Conservation (phyloP, 2,329 filamentous ascomycete species). For the Cephalotrichum gorgonifer region DNA sequence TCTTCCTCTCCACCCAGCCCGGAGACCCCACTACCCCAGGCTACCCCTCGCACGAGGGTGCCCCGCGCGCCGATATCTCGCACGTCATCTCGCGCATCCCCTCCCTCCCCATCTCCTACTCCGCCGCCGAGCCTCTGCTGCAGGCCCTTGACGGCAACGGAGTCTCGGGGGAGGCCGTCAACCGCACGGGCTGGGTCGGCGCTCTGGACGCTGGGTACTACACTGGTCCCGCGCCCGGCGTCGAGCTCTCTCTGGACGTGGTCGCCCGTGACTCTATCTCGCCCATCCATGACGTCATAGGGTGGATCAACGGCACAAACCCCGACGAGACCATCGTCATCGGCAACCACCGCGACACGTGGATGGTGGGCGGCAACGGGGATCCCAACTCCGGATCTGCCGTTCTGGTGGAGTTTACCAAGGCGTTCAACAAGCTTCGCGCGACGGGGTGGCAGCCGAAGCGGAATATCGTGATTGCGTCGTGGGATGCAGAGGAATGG, state of each 20-base stretch:
- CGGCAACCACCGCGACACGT: conserved; percentile 75
- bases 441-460: conserved; percentile 70
- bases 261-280: conserved; percentile 60
- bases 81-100: conserved; percentile 63
- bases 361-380: conserved; percentile 75
- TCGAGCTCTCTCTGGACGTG: conserved; percentile 57
- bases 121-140: conserved; percentile 66
- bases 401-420: conserved; percentile 63
- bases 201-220: conserved; percentile 32
- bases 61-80: conserved; percentile 51
- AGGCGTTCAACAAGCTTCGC: conserved; percentile 59
- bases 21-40: conserved; percentile 73
- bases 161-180: conserved; percentile 55
- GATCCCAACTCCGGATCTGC: conserved; percentile 77
- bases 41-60: conserved; percentile 67
- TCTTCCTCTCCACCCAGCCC: conserved; percentile 53
- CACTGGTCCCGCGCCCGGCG: conserved; percentile 35
- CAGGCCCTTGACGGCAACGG: conserved; percentile 69
- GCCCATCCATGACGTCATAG: conserved; percentile 70
- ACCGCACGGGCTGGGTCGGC: conserved; percentile 46
- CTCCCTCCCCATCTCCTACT: conserved; percentile 71
- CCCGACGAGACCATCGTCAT: conserved; percentile 66
- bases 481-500: conserved; percentile 68
- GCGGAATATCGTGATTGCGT: conserved; percentile 61
- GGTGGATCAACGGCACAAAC: conserved; percentile 67